Evolutionary conservation across 2,329 filamentous ascomycete genomes (phyloP), one percentile per base, ranked within the genome.

Genomic region (Pleoardoris graminearum): DNA sequence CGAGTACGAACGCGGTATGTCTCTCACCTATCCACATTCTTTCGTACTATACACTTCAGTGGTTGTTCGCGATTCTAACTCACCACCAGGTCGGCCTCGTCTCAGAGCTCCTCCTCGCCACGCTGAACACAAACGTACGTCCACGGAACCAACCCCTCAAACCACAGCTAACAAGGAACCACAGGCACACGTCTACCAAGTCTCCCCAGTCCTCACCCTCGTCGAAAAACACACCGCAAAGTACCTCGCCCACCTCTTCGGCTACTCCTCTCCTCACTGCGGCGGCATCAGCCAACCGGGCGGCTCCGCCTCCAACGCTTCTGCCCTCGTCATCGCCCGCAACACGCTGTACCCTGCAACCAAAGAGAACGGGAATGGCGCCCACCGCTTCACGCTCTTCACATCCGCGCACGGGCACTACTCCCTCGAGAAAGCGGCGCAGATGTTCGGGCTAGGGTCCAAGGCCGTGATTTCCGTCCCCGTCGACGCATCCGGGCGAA

Each of bases 401-500:
- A 97, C 93, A 2, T 90, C 86, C 60, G 85, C 82, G 0, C 91
- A 97, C 71, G 92, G 93, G 0, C 94, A 97, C 79, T 99, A 97
- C 78, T 92, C 87, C 4, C 84, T 97, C 22, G 91, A 96, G 67
- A 97, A 97, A 76, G 92, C 91, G 2, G 92, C 92, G n/a, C 88
- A 93, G 69, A 88, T 93, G 68, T 88, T 88, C 63, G 94, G 94
- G 0, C 82, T 99, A 32, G 94, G 94, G 8, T 86, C 84, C 23
- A 77, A 80, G 17, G 85, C 85, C 57, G 91, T 96, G 22, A 85
- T 88, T 73, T 69, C 80, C 22, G 88, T 97, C 0, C 82, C 89
- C 3, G 85, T 96, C 19, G 90, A 97, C 70, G 71, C 73, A 0
- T 65, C 77, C 10, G 93, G 93, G 0, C 79, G 84, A 44, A 95